Base-by-base conservation (phyloP, 768 basidiomycete species). In the Glaciozyma antarctica region DNA sequence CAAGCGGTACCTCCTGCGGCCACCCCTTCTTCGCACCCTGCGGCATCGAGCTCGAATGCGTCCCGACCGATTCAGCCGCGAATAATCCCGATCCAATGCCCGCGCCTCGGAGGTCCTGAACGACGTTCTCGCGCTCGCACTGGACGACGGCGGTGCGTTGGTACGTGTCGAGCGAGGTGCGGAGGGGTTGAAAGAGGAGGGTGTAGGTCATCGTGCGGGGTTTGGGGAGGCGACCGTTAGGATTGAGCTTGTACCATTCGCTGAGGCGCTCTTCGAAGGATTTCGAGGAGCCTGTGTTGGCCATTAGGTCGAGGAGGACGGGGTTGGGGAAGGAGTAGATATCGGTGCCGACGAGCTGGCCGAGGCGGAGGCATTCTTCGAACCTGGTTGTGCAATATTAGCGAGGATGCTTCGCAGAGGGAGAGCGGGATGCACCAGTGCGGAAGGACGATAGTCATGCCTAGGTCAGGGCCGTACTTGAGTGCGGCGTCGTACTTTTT, bases 401-500 rank as follows among this genome's bases (percentile, higher is more conserved):
- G 56, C 56, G 8, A 17, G 22, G 21, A n/a, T 1, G 34, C 38
- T 8, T 8, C 9, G 2, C 26, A 8, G 41, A 3, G 30, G 38
- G 16, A 2, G 32, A 21, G 22, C 32, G 24, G 15, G 15, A 66
- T 68, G 60, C 12, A 92, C 91, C 92, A 95, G 68, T 92, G 88
- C 0, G 91, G 92, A 0, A 90, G 81, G n/a, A 95, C 73, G 15
- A 90, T 78, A 58, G 81, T 83, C 72, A 92, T 82, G 13, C 72
- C 72, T 2, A 75, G 65, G n/a, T 69, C 61, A 5, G 61, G 56
- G 0, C 74, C 73, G 48, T 79, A 77, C 0, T 84, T 66, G 16
- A 74, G 85, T 56, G 81, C 77, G 5, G 81, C 75, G 58, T 83
- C 81, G 75, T 82, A 85, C 68, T 86, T 83, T 68, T 86, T 19